phyloP scores from a whole-genome alignment of 768 basidiomycete species.

The Leccinum truebloodii region DNA sequence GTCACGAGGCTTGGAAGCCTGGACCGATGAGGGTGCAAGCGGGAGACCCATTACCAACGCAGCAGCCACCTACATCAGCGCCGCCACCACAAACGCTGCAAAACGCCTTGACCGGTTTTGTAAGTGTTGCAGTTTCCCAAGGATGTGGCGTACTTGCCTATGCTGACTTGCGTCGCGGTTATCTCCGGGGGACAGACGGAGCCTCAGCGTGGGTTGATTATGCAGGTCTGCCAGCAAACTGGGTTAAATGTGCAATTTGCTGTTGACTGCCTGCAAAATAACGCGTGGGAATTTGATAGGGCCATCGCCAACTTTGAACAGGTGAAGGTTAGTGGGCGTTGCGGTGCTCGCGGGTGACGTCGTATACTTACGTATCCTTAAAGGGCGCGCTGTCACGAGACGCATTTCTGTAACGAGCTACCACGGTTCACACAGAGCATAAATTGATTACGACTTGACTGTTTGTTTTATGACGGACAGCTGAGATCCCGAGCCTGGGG shows the following conservation, averaged over 20 bases:
- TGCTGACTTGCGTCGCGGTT: constrained; percentile 13
- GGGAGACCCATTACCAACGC: constrained; percentile 28
- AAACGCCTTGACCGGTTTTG: constrained; percentile 54
- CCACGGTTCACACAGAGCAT: constrained; percentile 16
- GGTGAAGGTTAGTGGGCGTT: constrained; percentile 64
- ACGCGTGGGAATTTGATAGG: constrained; percentile 79
- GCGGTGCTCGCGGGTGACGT: constrained; percentile 5
- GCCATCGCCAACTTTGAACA: constrained; percentile 87
- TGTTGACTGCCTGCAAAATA: constrained; percentile 81
- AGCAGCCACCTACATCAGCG: constrained; percentile 27
- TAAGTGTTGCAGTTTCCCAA: constrained; percentile 39
- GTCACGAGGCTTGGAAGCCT: constrained; percentile 73
- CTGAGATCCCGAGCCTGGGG: neutral
- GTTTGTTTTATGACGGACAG: neutral
- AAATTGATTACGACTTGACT: constrained; percentile 6
- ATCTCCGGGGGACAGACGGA: constrained; percentile 50
- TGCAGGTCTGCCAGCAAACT: constrained; percentile 72
- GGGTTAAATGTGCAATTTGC: constrained; percentile 78
- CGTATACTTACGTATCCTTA: constrained; percentile 28
- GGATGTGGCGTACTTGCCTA: constrained; percentile 1
- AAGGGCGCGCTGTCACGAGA: constrained; percentile 55
- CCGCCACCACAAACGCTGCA: constrained; percentile 45
- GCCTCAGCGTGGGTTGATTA: constrained; percentile 65
- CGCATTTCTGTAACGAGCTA: constrained; percentile 46
- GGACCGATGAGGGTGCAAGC: constrained; percentile 77